A percentile compares a stretch with the other conserved stretches of the same genome.
phyloP scores from a whole-genome alignment of 768 basidiomycete species.

The Boletus sp. region DNA sequence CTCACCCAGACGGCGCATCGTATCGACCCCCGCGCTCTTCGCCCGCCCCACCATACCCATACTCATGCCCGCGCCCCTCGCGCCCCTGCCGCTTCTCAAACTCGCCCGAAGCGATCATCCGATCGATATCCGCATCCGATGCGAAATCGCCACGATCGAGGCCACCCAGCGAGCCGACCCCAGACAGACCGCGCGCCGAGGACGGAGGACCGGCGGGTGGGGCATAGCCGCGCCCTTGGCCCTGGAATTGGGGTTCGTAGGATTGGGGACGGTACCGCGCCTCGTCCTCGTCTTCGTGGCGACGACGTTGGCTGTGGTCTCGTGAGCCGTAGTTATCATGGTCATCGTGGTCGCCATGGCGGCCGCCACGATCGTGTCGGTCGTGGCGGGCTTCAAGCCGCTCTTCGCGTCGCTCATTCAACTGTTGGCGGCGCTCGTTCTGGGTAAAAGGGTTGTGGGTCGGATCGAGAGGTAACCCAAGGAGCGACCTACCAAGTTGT shows the following conservation, averaged over 20 bases:
- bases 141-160: constrained; percentile 27
- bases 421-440: constrained; percentile 7
- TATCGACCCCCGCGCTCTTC: neutral
- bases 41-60: neutral
- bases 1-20: constrained; percentile 15
- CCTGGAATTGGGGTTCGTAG: neutral
- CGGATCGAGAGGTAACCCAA: neutral
- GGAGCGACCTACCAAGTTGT: neutral
- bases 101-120: constrained; percentile 18
- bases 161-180: constrained; percentile 7
- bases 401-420: constrained; percentile 13
- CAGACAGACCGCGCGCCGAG: neutral
- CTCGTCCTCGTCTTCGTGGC: neutral
- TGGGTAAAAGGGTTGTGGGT: neutral
- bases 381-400: constrained; percentile 6
- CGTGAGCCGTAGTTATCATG: neutral
- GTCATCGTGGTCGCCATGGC: neutral
- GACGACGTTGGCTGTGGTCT: neutral
- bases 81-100: neutral
- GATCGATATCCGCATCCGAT: constrained; percentile 24
- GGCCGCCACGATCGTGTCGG: neutral
- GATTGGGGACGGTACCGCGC: neutral
- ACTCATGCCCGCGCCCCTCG: neutral
- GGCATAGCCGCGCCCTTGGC: neutral
- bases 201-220: constrained; percentile 10